Conservation (phyloP, 2,329 filamentous ascomycete species). For the Knufia petricola region DNA sequence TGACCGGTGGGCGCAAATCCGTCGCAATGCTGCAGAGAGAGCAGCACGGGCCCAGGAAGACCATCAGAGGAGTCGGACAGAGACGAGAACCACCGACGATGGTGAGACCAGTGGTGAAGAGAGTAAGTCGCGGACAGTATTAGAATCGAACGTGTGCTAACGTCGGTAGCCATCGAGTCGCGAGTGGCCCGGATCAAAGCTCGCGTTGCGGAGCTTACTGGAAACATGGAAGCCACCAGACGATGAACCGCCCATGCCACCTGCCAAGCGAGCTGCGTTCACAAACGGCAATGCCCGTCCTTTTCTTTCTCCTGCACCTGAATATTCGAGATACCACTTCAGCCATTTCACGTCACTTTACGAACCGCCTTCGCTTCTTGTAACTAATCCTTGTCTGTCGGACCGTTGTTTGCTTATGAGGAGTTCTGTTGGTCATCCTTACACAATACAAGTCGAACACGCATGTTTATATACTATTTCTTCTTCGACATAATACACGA, state of each 20-base stretch:
- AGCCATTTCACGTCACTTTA: constrained; percentile 3
- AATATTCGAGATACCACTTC: constrained; percentile 5
- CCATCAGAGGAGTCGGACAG: constrained; percentile 43
- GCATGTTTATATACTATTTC: background rate
- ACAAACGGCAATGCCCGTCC: constrained; percentile 3
- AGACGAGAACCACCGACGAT: constrained; percentile 58
- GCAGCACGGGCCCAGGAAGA: constrained; percentile 60
- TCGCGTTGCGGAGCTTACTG: constrained; percentile 85
- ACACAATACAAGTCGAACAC: background rate
- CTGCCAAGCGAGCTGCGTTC: background rate
- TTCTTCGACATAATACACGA: background rate
- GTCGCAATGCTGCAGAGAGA: constrained; percentile 83
- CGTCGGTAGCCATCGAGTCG: constrained; percentile 70
- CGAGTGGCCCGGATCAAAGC: constrained; percentile 97
- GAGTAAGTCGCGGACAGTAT: constrained; percentile 50
- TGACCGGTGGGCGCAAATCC: constrained; percentile 92
- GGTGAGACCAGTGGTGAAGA: constrained; percentile 93
- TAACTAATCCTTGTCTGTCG: background rate
- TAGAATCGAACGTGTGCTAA: constrained; percentile 22
- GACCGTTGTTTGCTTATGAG: background rate
- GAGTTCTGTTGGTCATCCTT: background rate
- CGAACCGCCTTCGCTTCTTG: background rate
- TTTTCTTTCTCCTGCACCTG: constrained; percentile 10
- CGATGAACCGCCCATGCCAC: constrained; percentile 11
- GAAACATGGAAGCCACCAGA: constrained; percentile 57